Base-by-base conservation (phyloP, 2,329 filamentous ascomycete genomes). In the Aspergillus fijiensis region DNA sequence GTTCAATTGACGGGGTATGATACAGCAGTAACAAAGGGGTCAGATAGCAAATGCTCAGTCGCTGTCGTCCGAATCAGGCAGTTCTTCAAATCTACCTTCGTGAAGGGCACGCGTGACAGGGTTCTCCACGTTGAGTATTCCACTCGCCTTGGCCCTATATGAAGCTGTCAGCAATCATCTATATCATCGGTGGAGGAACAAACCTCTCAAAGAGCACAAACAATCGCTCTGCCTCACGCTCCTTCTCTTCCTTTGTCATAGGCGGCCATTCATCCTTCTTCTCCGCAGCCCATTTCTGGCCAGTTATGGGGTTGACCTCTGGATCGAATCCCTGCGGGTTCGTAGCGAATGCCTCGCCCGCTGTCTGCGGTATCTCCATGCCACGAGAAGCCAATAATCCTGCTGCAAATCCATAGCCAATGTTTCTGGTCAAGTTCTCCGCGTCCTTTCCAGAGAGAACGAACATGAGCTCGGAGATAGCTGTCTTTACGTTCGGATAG, bases 391-490 rank as follows among this genome's bases (percentile, higher is more conserved):
- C 89, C 16, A 99, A 80, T 72, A 95, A 96, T 0, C 95, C 95
- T 0, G 92, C 91, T 0, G 95, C 95, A 70, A 91, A 96, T 0
- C 95, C 95, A 72, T 96, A 99, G 0, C 95, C 95, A 12, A 99
- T 91, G 67, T 97, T 97, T 55, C 90, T 84, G 0, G 98, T 90
- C 70, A 97, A 95, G 31, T 83, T 89, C 16, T 84, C 84, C 0
- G 93, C 85, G 68, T 97, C 88, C 67, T 88, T 90, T 64, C 89
- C 89, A 0, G 92, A 96, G 29, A 98, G 82, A 65, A 96, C 90
- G 72, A 96, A 99, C 62, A 97, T 84, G 25, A 99, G 81, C 31
- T 88, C 83, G 0, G 90, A 90, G 55, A 96, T 89, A 19, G 86
- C 85, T 51, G 90, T 87, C 19, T 92, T 86, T 3, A 96, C 79